Evolutionary conservation across 768 basidiomycete species (phyloP).

Genomic region (Piloderma croceum): DNA sequence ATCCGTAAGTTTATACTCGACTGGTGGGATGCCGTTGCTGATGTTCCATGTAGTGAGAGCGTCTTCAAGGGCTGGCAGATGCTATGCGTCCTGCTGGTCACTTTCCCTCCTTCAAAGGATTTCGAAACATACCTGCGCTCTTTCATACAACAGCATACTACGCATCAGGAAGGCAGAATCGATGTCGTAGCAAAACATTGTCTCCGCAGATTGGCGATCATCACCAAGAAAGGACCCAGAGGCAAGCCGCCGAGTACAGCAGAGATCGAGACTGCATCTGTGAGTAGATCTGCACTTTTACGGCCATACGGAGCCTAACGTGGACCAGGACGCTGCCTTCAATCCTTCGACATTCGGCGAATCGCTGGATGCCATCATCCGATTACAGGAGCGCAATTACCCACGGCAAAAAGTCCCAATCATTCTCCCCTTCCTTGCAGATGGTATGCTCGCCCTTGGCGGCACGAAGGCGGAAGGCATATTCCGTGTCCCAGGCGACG

Average conservation of each 20-base stretch:
- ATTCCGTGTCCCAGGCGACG: conserved; percentile 89
- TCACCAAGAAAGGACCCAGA: conserved; percentile 79
- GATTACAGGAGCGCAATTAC: conserved; percentile 82
- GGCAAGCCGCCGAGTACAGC: conserved; percentile 75
- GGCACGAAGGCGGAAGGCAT: conserved; percentile 86
- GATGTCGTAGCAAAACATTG: conserved; percentile 92
- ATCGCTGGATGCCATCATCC: conserved; percentile 76
- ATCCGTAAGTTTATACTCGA: conserved; percentile 46
- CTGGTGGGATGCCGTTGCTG: conserved; percentile 2
- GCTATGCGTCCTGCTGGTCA: conserved; percentile 82
- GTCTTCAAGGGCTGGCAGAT: conserved; percentile 91
- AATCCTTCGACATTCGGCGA: conserved; percentile 93
- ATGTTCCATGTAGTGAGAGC: conserved; percentile 53
- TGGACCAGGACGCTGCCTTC: conserved; percentile 78
- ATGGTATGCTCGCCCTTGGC: conserved; percentile 85
- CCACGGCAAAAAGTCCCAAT: conserved; percentile 83
- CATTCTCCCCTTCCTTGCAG: conserved; percentile 88
- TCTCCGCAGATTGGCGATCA: conserved; percentile 64
- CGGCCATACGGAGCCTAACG: conserved; percentile 8
- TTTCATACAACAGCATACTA: conserved; percentile 71
- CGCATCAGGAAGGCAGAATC: conserved; percentile 66
- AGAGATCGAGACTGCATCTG: conserved; percentile 91
- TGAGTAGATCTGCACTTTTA: conserved; percentile 28
- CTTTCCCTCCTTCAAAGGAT: conserved; percentile 91
- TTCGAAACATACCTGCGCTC: conserved; percentile 78